These are phyloP conservation scores for Echinochloa phyllopogon DNA, from an alignment of 176 grass and related monocot species.

Conservation along the genomic window DNA sequence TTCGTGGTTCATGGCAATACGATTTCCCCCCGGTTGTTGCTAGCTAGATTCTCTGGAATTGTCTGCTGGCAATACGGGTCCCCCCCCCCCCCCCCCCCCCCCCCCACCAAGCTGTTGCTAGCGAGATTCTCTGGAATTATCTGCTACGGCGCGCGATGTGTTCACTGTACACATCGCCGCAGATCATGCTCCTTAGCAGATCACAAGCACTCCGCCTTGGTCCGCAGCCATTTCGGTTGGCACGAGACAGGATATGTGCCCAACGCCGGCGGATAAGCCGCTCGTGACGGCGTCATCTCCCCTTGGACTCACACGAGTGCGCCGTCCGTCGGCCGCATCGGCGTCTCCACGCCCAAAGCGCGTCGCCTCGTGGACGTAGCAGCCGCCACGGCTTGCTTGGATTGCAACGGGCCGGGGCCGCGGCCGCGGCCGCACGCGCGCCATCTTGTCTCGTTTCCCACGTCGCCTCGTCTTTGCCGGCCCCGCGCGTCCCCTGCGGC, in stretches of 20 bases:
- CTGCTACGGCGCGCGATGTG: background rate
- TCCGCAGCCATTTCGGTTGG: background rate
- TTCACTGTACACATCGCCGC: background rate
- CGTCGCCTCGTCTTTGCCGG: slow-evolving; percentile 19
- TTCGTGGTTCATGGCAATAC: background rate
- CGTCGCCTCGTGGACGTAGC: background rate
- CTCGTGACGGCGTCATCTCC: too few species aligned
- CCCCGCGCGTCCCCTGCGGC: background rate
- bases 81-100: too few species aligned
- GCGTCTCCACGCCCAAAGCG: slow-evolving; percentile 14
- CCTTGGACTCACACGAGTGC: background rate
- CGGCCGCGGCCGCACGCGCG: background rate
- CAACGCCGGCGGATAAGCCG: background rate
- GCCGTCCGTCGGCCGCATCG: background rate
- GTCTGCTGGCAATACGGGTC: too few species aligned
- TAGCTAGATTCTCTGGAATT: too few species aligned
- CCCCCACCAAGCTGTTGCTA: too few species aligned
- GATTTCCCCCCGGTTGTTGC: too few species aligned
- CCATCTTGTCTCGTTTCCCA: slow-evolving; percentile 1
- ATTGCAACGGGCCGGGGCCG: background rate
- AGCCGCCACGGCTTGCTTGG: background rate
- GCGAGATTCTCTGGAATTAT: too few species aligned
- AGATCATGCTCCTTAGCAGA: too few species aligned
- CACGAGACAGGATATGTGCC: background rate
- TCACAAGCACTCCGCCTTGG: background rate